These are phyloP conservation scores for Trichoderma polysporum DNA, from an alignment of 2,329 filamentous ascomycete genomes.

Conservation along the genomic window DNA sequence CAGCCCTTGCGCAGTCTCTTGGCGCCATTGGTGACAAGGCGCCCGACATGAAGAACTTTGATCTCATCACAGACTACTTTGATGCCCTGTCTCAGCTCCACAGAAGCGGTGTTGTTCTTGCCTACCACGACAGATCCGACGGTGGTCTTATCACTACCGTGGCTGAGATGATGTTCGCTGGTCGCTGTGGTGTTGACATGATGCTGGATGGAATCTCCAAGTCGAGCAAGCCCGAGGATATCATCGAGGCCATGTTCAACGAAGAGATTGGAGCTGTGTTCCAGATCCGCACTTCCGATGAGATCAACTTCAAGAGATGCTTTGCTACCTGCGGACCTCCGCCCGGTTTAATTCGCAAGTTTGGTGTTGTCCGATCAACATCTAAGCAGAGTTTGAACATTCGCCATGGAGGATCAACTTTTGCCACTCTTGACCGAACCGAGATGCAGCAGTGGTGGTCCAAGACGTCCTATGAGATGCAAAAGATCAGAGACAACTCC, in stretches of 20 bases:
- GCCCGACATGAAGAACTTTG: slow-evolving; percentile 80
- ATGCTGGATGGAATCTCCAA: slow-evolving; percentile 73
- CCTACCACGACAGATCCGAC: slow-evolving; percentile 93
- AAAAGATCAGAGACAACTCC: slow-evolving; percentile 85
- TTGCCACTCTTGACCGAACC: slow-evolving; percentile 68
- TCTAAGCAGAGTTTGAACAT: slow-evolving; percentile 76
- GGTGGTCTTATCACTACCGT: slow-evolving; percentile 89
- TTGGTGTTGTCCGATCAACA: slow-evolving; percentile 70
- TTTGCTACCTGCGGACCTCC: slow-evolving; percentile 90
- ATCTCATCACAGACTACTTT: slow-evolving; percentile 84
- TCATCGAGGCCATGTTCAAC: slow-evolving; percentile 84
- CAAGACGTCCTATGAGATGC: slow-evolving; percentile 85
- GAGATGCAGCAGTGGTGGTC: slow-evolving; percentile 87
- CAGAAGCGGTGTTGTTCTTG: slow-evolving; percentile 66
- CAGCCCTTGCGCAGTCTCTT: slow-evolving; percentile 86
- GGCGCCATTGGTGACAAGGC: slow-evolving; percentile 80
- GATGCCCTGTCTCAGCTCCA: slow-evolving; percentile 73
- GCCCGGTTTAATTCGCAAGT: slow-evolving; percentile 76
- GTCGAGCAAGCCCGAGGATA: slow-evolving; percentile 59
- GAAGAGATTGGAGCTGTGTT: slow-evolving; percentile 96
- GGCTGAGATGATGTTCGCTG: slow-evolving; percentile 97
- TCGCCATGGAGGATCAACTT: slow-evolving; percentile 64
- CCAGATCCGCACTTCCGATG: slow-evolving; percentile 83
- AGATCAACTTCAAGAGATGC: slow-evolving; percentile 81
- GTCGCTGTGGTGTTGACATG: slow-evolving; percentile 82